Evolutionary conservation across 306 rosid genomes (phyloP), one percentile per base, ranked within the genome.

Genomic region (Fagus crenata): DNA sequence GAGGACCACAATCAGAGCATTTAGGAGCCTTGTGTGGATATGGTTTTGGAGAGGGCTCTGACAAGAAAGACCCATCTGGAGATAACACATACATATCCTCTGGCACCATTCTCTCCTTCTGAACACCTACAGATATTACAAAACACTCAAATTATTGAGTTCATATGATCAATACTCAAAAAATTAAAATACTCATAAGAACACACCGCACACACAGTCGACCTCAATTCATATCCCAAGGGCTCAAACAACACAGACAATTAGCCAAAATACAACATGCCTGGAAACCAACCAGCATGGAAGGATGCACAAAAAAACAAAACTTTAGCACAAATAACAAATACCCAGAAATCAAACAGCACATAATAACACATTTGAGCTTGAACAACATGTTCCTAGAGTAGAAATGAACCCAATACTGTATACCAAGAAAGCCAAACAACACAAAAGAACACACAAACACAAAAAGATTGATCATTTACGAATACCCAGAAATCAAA

Each of bases 1-100:
- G 97, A 22, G 97, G 93, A 73, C 93, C 91, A 75, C 97, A 92
- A 72, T 92, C 97, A 53, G 92, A 86, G 84, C 97, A 90, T 83
- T 95, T 95, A 22, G 97, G 99, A 86, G 97, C 97, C 86, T 85
- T 92, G 71, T 92, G 92, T 1, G 97, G 99, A 83, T 69, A 92
- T 17, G 97, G 96, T 79, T 95, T 92, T 3, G 95, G 89, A 69
- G 92, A 87, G 76, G 98, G 98, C 60, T 92, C 75, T 71, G 84
- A 77, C 89, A 95, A 78, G 83, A 92, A 39, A 53, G 91, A 69
- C 60, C 97, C 97, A 82, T 72, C 80, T 9, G 89, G 81, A 69
- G 96, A 81, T 65, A 95, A 49, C 78, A 95, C 89, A 67, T 90
- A 95, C 97, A 95, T 92, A 76, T 95, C 98, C 84, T 89, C 98